phyloP scores from a whole-genome alignment of 768 basidiomycete genomes.

The Lyophyllum atratum region DNA sequence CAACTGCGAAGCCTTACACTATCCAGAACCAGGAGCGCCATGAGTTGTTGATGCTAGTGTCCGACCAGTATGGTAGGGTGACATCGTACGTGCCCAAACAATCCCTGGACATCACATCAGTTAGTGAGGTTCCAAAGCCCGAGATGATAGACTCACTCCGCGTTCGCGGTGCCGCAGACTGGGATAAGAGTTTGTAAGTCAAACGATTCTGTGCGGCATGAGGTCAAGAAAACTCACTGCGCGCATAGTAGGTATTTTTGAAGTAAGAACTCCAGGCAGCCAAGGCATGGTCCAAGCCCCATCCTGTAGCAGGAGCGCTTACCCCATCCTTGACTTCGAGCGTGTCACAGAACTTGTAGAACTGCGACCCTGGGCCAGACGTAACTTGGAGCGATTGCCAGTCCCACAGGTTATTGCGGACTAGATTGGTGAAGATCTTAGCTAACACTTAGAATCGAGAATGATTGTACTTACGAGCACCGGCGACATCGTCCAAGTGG shows the following conservation, averaged over 20 bases:
- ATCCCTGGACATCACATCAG: constrained; percentile 24
- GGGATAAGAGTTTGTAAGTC: not conserved
- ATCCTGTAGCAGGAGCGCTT: constrained; percentile 51
- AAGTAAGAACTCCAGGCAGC: constrained; percentile 63
- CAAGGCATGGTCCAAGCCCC: constrained; percentile 64
- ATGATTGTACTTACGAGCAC: constrained; percentile 42
- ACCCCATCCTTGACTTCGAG: constrained; percentile 63
- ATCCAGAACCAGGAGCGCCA: constrained; percentile 74
- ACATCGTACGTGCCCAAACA: constrained; percentile 47
- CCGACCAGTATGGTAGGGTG: constrained; percentile 47
- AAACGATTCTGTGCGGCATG: not conserved
- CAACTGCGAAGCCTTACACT: constrained; percentile 45
- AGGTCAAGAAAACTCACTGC: constrained; percentile 36
- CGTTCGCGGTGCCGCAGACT: constrained; percentile 54
- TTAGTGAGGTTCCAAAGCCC: not conserved
- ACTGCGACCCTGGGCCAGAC: constrained; percentile 43
- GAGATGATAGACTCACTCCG: constrained; percentile 41
- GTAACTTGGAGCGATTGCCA: constrained; percentile 67
- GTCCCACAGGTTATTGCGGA: constrained; percentile 61
- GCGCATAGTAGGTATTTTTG: constrained; percentile 46
- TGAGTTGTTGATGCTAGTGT: constrained; percentile 55
- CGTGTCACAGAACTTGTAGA: constrained; percentile 68
- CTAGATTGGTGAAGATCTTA: constrained; percentile 26
- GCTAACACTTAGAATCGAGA: constrained; percentile 14
- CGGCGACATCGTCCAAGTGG: constrained; percentile 69